These are phyloP conservation scores for Lichtheimia ramosa DNA, from an alignment of 371 early-diverging fungal genomes.

Conservation along the genomic window DNA sequence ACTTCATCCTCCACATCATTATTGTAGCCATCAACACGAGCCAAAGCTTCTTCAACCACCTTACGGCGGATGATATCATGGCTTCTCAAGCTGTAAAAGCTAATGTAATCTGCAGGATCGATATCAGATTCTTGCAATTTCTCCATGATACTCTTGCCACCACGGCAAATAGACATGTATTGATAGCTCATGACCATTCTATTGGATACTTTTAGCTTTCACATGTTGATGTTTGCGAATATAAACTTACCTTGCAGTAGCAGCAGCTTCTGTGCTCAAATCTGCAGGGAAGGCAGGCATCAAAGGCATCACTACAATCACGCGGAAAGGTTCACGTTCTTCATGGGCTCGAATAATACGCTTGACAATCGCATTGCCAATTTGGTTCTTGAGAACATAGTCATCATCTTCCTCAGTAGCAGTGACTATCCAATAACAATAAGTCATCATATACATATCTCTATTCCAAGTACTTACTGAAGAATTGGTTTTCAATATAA, in stretches of 20 bases:
- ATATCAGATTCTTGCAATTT: conserved; percentile 55
- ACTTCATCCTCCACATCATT: conserved; percentile 11
- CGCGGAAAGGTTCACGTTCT: conserved; percentile 69
- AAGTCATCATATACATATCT: not conserved
- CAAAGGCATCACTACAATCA: conserved; percentile 87
- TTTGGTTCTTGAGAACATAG: conserved; percentile 67
- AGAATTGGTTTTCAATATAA: conserved; percentile 97
- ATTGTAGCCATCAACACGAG: conserved; percentile 26
- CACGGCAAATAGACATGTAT: conserved; percentile 72
- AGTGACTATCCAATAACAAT: conserved; percentile 47
- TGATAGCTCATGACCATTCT: conserved; percentile 76
- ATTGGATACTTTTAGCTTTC: not conserved
- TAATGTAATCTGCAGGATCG: conserved; percentile 63
- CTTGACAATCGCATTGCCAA: conserved; percentile 78
- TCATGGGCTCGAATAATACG: conserved; percentile 77
- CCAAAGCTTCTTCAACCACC: conserved; percentile 37
- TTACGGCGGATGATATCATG: conserved; percentile 58
- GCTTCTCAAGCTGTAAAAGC: conserved; percentile 69
- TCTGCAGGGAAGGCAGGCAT: conserved; percentile 92
- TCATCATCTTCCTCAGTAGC: conserved; percentile 50
- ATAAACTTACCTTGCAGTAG: conserved; percentile 46
- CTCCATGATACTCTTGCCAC: conserved; percentile 60
- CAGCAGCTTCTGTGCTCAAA: conserved; percentile 72
- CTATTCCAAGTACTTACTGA: conserved; percentile 57
- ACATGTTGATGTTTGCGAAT: not conserved